Base-by-base conservation (phyloP, 441 rosid species). In the Aleurites moluccanus region DNA sequence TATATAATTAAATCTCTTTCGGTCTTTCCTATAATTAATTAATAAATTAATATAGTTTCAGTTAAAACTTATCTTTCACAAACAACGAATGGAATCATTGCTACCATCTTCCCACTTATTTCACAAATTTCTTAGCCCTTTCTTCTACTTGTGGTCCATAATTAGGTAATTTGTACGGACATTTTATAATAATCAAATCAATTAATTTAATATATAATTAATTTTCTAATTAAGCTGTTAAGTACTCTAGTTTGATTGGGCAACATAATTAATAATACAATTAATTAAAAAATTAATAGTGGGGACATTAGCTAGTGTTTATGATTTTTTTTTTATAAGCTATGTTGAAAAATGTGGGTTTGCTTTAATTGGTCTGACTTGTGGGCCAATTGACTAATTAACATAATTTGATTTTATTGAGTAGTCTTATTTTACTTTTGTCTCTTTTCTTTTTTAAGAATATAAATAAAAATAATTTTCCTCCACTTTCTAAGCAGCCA, bases 31-130 rank as follows among this genome's bases (percentile, higher is more conserved):
- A 2, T 2, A 62, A 7, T 35, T 49, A 49, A 18, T 10, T 3
- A 18, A 13, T 10, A 20, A 49, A 21, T 20, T 6, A n/a, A 33
- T 55, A 55, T 14, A 70, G 75, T 14, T 80, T 67, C 73, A 52
- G 82, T 52, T 83, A 59, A 53, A 27, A 72, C 79, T 23, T 64
- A 42, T 79, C 71, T 83, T 73, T 80, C 86, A 57, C n/a, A 49
- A 38, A 40, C 83, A 78, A 67, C 70, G 33, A 76, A 65, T 38
- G 30, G 49, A 69, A 78, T 78, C 80, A 83, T 83, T 59, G 63
- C 69, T 56, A 1, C 81, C 83, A 72, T 65, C 75, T 63, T 49
- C 76, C 70, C 73, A 20, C 69, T 64, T 67, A 40, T 18, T 47
- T 49, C 23, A 44, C 25, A 64, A 38, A 57, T 40, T 70, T 53